These are phyloP conservation scores for Kodamaea neixiangensis DNA, from an alignment of 805 yeast species.

Conservation along the genomic window DNA sequence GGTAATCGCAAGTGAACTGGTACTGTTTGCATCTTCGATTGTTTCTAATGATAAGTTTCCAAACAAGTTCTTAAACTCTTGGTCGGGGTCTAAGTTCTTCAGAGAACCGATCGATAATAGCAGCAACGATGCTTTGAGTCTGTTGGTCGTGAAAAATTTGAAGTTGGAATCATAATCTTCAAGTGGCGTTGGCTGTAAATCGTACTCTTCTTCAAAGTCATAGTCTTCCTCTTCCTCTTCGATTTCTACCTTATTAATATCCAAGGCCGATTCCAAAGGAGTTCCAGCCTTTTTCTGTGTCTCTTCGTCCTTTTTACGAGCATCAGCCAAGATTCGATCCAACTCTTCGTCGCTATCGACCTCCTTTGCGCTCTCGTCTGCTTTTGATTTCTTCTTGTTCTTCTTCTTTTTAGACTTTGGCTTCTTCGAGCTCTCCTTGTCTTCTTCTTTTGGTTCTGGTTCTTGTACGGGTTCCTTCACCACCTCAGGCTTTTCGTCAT, in stretches of 20 bases:
- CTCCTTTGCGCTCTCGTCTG: slow-evolving; percentile 18
- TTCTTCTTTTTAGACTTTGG: slow-evolving; percentile 22
- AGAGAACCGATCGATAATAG: slow-evolving; percentile 46
- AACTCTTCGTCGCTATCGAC: slow-evolving; percentile 57
- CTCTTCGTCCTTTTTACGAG: slow-evolving; percentile 26
- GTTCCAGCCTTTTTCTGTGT: slow-evolving; percentile 14
- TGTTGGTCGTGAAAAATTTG: slow-evolving; percentile 46
- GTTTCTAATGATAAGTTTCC: slow-evolving; percentile 70
- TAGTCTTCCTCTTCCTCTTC: slow-evolving; percentile 15
- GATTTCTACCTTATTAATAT: neutral
- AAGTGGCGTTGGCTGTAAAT: slow-evolving; percentile 30
- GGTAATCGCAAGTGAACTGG: slow-evolving; percentile 67
- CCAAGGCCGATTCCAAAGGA: neutral
- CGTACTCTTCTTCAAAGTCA: slow-evolving; percentile 25
- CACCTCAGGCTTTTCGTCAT: slow-evolving; percentile 15
- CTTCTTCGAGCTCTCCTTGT: slow-evolving; percentile 13
- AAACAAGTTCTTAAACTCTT: slow-evolving; percentile 68
- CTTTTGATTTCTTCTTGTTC: slow-evolving; percentile 17
- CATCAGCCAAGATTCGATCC: slow-evolving; percentile 53
- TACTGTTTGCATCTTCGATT: slow-evolving; percentile 71
- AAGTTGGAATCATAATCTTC: slow-evolving; percentile 46
- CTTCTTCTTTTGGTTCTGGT: slow-evolving; percentile 20
- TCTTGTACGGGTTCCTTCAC: slow-evolving; percentile 19
- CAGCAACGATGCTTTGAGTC: slow-evolving; percentile 40
- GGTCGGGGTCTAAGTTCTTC: slow-evolving; percentile 70